Base-by-base conservation (phyloP, 176 grass and related monocot genomes). In the Rhynchospora tenuis region DNA sequence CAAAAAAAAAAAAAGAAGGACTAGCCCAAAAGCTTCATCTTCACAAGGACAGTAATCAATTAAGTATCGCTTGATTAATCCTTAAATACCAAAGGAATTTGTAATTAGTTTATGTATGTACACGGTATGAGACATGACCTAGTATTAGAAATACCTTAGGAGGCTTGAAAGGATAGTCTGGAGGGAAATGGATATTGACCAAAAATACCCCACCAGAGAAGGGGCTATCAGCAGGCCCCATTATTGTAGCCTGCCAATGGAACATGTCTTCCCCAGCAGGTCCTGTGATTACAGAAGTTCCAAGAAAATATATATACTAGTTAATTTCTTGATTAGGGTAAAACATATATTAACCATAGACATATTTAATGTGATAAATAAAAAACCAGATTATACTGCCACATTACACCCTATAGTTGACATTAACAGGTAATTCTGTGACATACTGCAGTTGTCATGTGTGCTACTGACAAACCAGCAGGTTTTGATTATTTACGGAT, bases 241-340 rank as follows among this genome's bases (percentile, higher is more conserved):
- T 97, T 24, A 97, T 97, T 19, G 91, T 93, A 0, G 91, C 94
- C 82, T 97, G 94, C 94, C 94, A 97, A 59, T 93, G 91, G 86
- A 97, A 97, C 91, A 97, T 93, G 83, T 97, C 91, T 88, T 97
- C 91, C 63, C 89, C 91, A 44, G 91, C 94, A 87, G 94, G 94
- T 73, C 94, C 91, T 97, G 84, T 50, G 14, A 51, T 68, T 11
- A 81, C 29, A 82, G 26, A 65, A 82, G 48, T 54, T 22, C 50
- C 3, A 7, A 44, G 23, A 28, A 51, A 28, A 47, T 12, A 46
- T 29, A 55, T 27, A 3, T 23, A 52, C 16, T 16, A 33, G 19
- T 13, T 63, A n/a, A 81, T 26, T 29, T 81, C 22, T 59, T 63
- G 38, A 31, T 75, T 75, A 15, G 2, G 24, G 27, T 24, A 76